Evolutionary conservation across 306 rosid species (phyloP), one percentile per base, ranked within the genome.

Genomic region (Sicyos edulis): DNA sequence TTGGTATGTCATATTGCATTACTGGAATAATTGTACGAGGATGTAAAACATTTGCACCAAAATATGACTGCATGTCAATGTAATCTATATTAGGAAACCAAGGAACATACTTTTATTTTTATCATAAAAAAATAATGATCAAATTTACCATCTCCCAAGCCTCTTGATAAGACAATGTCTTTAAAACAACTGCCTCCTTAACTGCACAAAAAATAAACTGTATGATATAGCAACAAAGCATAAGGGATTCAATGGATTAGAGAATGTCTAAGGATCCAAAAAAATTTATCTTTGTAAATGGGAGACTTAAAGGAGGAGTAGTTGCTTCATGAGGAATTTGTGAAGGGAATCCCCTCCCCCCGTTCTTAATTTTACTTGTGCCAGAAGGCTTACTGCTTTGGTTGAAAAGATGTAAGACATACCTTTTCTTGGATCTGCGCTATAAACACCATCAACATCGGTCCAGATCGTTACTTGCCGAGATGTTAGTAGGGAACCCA

Each of bases 341-440:
- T 40, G 8, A 40, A 40, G 9, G 0, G 8, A 40, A 40, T 32
- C 5, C 37, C 4, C 37, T 1, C 37, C 0, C 45, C 45, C 45
- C 45, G 0, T 40, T 40, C 45, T 40, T 40, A 40, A 5, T 40
- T 40, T 40, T 5, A 40, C 8, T 40, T 40, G 45, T 5, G 45
- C 6, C 45, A 5, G 45, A 40, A 40, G 45, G 45, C 9, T 40
- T 40, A 40, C 8, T 40, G 45, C 45, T 40, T 40, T 40, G 45
- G 45, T 40, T 7, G 45, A 40, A 40, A 6, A 40, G 45, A 40
- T 40, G 45, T 40, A 71, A 57, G 49, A 76, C 54, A 77, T 84
- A 88, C 99, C 99, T 90, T 91, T 93, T 81, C 96, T 86, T 57
- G 99, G 99, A 80, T 93, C 99, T 64, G 97, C 99, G 78, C 99